Conservation (phyloP, 352 stramenopile genomes). For the Phytophthora pisi region DNA sequence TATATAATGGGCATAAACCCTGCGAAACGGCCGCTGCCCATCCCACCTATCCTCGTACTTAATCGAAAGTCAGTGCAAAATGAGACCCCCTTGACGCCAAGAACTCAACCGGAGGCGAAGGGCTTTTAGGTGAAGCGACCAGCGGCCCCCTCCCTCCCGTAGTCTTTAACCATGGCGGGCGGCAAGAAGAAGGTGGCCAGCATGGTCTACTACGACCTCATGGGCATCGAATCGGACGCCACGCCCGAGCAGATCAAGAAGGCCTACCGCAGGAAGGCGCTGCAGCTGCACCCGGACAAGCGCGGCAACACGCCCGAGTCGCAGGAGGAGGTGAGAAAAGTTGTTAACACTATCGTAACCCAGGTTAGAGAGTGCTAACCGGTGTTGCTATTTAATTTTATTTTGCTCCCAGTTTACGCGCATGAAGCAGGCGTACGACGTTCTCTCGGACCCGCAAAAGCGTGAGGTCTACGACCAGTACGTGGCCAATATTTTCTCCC, state of each 20-base stretch:
- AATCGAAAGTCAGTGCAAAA: conserved; percentile 16
- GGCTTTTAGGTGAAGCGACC: background rate
- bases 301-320: conserved; percentile 80
- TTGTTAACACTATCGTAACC: conserved; percentile 1
- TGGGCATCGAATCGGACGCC: conserved; percentile 75
- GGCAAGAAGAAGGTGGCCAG: conserved; percentile 73
- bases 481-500: conserved; percentile 10
- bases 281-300: conserved; percentile 93
- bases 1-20: conserved; percentile 6
- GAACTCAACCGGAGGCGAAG: conserved; percentile 18
- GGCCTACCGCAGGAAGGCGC: conserved; percentile 89
- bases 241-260: conserved; percentile 92
- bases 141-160: background rate
- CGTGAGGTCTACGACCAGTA: conserved; percentile 84
- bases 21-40: conserved; percentile 18
- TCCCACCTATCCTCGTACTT: conserved; percentile 33
- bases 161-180: conserved; percentile 25
- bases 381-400: conserved; percentile 1
- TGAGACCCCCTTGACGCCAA: conserved; percentile 21
- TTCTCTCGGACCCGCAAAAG: conserved; percentile 90
- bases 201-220: conserved; percentile 84
- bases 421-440: conserved; percentile 94
- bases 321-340: conserved; percentile 62
- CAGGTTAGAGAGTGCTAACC: background rate
- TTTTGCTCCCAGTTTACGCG: conserved; percentile 75